A percentile compares a stretch with the other conserved stretches of the same genome.
Evolutionary conservation across 345 rosid genomes (phyloP).

Genomic region (Dovyalis caffra): DNA sequence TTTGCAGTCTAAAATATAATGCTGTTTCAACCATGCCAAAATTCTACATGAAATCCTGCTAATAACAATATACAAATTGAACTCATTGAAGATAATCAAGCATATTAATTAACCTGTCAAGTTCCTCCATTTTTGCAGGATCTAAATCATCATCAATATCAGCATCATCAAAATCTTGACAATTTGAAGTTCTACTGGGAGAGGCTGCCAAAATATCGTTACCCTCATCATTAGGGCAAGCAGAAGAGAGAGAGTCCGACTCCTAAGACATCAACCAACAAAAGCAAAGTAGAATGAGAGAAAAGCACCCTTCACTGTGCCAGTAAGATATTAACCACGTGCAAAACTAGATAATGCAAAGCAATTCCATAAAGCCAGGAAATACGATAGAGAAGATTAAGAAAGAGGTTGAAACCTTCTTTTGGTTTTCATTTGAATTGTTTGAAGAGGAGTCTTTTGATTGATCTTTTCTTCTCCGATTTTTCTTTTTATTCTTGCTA

Average conservation of each 20-base stretch:
- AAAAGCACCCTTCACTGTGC: background rate
- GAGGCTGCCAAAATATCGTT: slow-evolving; percentile 35
- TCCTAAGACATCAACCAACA: slow-evolving; percentile 41
- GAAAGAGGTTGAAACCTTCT: slow-evolving; percentile 40
- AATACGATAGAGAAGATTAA: background rate
- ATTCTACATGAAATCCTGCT: background rate
- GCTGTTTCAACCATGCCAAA: slow-evolving; percentile 3
- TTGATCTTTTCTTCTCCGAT: slow-evolving; percentile 62
- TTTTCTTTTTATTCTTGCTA: slow-evolving; percentile 66
- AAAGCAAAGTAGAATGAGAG: slow-evolving; percentile 2
- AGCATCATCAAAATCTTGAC: slow-evolving; percentile 55
- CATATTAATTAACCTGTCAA: slow-evolving; percentile 58
- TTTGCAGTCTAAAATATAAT: background rate
- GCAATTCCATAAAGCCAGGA: background rate
- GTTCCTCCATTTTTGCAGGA: slow-evolving; percentile 74
- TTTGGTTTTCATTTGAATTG: slow-evolving; percentile 33
- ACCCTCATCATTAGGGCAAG: slow-evolving; percentile 34
- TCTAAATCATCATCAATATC: slow-evolving; percentile 77
- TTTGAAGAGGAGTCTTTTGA: slow-evolving; percentile 38
- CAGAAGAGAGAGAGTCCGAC: slow-evolving; percentile 29
- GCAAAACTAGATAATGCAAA: background rate
- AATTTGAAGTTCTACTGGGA: slow-evolving; percentile 39
- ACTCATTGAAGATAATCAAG: background rate
- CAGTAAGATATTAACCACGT: background rate
- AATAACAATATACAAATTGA: background rate